These are phyloP conservation scores for Plantago rigida DNA, from an alignment of 305 asterid genomes.

Conservation along the genomic window DNA sequence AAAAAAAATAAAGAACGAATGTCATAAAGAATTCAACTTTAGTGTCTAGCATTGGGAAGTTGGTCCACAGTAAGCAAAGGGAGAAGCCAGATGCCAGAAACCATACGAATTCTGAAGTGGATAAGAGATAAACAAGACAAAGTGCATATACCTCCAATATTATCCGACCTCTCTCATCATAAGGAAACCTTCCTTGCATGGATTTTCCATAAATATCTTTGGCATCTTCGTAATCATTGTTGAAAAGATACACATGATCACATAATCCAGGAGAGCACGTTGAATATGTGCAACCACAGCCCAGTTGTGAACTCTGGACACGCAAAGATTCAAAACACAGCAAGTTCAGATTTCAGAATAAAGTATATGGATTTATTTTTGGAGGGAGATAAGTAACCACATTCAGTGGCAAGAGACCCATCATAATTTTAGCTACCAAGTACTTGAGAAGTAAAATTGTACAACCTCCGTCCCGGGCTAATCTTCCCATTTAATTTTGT, in stretches of 20 bases:
- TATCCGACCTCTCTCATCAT: conserved; percentile 85
- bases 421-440: too few species aligned
- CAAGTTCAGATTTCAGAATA: not conserved
- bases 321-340: conserved; percentile 9
- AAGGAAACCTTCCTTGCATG: conserved; percentile 88
- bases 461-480: too few species aligned
- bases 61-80: not conserved
- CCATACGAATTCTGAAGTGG: conserved; percentile 3
- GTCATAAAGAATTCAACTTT: not conserved
- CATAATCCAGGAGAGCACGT: conserved; percentile 65
- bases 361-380: not conserved
- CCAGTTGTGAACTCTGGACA: conserved; percentile 74
- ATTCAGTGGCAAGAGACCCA: too few species aligned
- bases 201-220: conserved; percentile 82
- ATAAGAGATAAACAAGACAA: conserved; percentile 15
- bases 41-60: not conserved
- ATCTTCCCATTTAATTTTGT: too few species aligned
- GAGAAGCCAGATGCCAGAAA: conserved; percentile 3
- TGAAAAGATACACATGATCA: conserved; percentile 85
- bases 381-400: too few species aligned
- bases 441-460: too few species aligned
- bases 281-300: conserved; percentile 66
- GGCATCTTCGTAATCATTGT: conserved; percentile 89
- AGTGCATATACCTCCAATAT: conserved; percentile 68
- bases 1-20: not conserved